These are phyloP conservation scores for Aeschynomene evenia DNA, from an alignment of 306 rosid species.

Conservation along the genomic window DNA sequence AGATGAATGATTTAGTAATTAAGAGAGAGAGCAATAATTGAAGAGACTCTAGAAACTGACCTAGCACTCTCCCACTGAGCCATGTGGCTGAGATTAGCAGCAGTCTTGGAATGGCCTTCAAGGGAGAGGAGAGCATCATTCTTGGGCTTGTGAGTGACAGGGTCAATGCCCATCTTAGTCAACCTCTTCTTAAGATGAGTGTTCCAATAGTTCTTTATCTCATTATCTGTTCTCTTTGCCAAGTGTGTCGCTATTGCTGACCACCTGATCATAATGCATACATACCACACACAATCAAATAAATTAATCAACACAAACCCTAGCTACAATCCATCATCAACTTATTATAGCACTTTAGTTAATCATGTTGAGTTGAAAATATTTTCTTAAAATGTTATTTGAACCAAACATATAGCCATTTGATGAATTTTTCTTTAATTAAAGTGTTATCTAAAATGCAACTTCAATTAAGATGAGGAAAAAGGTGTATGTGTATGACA, in stretches of 20 bases:
- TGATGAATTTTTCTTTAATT: background rate
- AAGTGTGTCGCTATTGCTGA: conserved; percentile 95
- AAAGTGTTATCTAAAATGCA: background rate
- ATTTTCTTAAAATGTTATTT: too few relatives aligned
- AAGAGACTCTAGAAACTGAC: too few relatives aligned
- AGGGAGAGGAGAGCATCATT: conserved; percentile 55
- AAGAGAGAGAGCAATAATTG: too few relatives aligned
- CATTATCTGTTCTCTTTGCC: conserved; percentile 89
- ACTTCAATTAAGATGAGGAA: background rate
- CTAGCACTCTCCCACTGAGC: conserved; percentile 97
- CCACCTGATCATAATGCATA: conserved; percentile 58
- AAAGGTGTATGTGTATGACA: background rate
- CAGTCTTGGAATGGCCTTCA: conserved; percentile 64
- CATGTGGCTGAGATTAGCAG: conserved; percentile 85
- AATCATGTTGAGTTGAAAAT: too few relatives aligned
- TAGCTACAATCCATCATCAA: background rate
- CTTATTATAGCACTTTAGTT: too few relatives aligned
- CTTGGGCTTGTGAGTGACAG: conserved; percentile 85
- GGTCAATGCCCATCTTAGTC: conserved; percentile 89
- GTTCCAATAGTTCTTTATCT: conserved; percentile 89
- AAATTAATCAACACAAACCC: background rate
- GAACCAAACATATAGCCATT: background rate
- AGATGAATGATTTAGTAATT: too few relatives aligned
- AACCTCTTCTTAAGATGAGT: conserved; percentile 88
- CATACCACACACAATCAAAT: background rate